Percentiles rank a stretch among this genome's conserved stretches.
These are phyloP conservation scores for Mycena kentingensis DNA, from an alignment of 768 basidiomycete species.

Conservation along the genomic window DNA sequence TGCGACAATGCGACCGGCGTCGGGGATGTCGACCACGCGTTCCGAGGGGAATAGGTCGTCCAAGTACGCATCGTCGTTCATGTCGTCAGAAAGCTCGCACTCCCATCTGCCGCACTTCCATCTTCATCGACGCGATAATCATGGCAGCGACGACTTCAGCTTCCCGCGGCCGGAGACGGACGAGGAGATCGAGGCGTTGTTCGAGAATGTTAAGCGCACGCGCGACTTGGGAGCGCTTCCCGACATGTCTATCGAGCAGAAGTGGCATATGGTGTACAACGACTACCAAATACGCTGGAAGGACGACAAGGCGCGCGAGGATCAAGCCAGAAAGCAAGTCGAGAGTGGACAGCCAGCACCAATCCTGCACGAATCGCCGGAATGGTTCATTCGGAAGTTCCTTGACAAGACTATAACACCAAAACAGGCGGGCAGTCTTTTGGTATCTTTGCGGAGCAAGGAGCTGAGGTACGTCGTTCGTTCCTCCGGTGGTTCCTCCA, in stretches of 20 bases:
- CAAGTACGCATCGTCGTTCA: constrained; percentile 62
- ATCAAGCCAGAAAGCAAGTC: constrained; percentile 58
- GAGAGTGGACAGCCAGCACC: constrained; percentile 57
- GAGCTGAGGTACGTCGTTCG: constrained; percentile 64
- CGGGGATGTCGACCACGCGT: constrained; percentile 53
- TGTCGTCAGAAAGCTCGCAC: constrained; percentile 46
- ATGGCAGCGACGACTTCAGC: constrained; percentile 55
- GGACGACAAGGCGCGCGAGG: constrained; percentile 66
- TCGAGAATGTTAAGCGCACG: constrained; percentile 72
- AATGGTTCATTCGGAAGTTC: constrained; percentile 93
- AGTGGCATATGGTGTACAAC: constrained; percentile 89
- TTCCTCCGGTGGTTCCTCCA: background rate
- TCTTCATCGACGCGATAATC: constrained; percentile 35
- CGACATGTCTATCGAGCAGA: constrained; percentile 72
- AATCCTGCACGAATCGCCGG: constrained; percentile 72
- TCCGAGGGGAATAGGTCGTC: constrained; percentile 62
- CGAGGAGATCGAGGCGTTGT: constrained; percentile 77
- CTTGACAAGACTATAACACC: constrained; percentile 82
- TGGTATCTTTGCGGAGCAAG: constrained; percentile 77
- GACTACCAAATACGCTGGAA: constrained; percentile 81
- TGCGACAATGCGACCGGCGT: constrained; percentile 50
- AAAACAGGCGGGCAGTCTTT: constrained; percentile 76
- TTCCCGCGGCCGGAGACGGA: constrained; percentile 79
- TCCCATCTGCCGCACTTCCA: constrained; percentile 59
- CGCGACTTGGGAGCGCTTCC: constrained; percentile 66